These are phyloP conservation scores for Exophiala dermatitidis DNA, from an alignment of 2,329 filamentous ascomycete species.

Conservation along the genomic window DNA sequence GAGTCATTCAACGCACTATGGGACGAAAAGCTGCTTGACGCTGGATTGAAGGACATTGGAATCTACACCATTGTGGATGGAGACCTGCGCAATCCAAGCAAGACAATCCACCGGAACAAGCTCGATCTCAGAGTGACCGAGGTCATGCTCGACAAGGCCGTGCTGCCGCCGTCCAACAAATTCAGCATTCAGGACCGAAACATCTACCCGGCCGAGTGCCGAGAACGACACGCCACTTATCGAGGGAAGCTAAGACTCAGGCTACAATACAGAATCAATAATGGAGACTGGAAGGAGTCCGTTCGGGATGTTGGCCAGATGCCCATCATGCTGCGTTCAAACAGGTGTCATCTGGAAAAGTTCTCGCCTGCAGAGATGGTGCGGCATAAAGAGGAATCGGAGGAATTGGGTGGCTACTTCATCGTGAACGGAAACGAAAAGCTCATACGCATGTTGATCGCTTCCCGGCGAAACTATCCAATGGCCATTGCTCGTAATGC, in stretches of 20 bases:
- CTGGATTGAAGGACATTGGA: constrained; percentile 81
- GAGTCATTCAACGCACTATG: constrained; percentile 94
- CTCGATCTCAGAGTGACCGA: constrained; percentile 72
- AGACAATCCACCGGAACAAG: constrained; percentile 52
- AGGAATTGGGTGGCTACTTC: constrained; percentile 95
- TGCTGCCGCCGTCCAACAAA: constrained; percentile 75
- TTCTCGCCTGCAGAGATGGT: constrained; percentile 78
- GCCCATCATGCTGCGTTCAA: constrained; percentile 91
- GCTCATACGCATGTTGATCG: constrained; percentile 82
- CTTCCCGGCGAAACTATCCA: constrained; percentile 87
- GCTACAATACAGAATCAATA: constrained; percentile 79
- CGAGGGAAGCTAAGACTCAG: constrained; percentile 75
- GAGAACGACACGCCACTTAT: constrained; percentile 89
- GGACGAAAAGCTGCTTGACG: constrained; percentile 64
- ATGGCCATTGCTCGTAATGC: constrained; percentile 89
- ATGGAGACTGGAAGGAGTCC: constrained; percentile 74
- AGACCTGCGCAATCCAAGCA: constrained; percentile 37
- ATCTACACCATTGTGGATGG: constrained; percentile 82
- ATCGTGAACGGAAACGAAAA: constrained; percentile 97
- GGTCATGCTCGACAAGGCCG: constrained; percentile 73
- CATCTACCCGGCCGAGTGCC: constrained; percentile 84
- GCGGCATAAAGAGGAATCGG: constrained; percentile 83
- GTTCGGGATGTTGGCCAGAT: constrained; percentile 79
- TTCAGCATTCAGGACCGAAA: constrained; percentile 70
- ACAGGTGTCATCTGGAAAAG: constrained; percentile 81